Evolutionary conservation across 2,329 filamentous ascomycete species (phyloP).

Genomic region (Botryotinia calthae): DNA sequence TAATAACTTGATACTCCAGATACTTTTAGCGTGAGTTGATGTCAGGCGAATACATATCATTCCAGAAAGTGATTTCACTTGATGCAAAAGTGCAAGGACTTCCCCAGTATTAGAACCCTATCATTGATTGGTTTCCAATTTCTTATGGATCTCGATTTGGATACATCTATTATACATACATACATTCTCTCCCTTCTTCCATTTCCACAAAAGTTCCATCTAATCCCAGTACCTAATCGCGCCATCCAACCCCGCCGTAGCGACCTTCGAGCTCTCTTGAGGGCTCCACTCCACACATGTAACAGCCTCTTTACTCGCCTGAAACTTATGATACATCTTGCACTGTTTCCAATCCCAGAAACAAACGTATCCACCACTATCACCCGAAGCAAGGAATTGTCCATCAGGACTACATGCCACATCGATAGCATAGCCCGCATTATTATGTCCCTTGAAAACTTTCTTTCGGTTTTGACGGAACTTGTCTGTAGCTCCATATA

Average conservation of each 20-base stretch:
- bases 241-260: slow-evolving; percentile 85
- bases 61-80: neutral
- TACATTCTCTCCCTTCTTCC: neutral
- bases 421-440: slow-evolving; percentile 89
- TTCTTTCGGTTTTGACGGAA: slow-evolving; percentile 98
- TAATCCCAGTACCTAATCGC: slow-evolving; percentile 93
- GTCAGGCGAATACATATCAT: neutral
- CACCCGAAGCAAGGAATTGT: slow-evolving; percentile 83
- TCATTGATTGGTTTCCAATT: neutral
- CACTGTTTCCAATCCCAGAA: slow-evolving; percentile 99
- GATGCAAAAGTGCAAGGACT: neutral
- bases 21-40: neutral
- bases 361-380: slow-evolving; percentile 83
- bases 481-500: slow-evolving; percentile 91
- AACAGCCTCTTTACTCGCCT: slow-evolving; percentile 76
- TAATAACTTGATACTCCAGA: neutral
- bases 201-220: neutral
- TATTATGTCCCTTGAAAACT: slow-evolving; percentile 92
- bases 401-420: slow-evolving; percentile 86
- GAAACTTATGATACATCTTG: slow-evolving; percentile 97
- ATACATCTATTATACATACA: neutral
- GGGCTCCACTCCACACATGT: slow-evolving; percentile 94
- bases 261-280: slow-evolving; percentile 94
- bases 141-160: neutral
- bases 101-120: neutral